Evolutionary conservation across 2,329 filamentous ascomycete species (phyloP).

Genomic region (Onygena corvina): DNA sequence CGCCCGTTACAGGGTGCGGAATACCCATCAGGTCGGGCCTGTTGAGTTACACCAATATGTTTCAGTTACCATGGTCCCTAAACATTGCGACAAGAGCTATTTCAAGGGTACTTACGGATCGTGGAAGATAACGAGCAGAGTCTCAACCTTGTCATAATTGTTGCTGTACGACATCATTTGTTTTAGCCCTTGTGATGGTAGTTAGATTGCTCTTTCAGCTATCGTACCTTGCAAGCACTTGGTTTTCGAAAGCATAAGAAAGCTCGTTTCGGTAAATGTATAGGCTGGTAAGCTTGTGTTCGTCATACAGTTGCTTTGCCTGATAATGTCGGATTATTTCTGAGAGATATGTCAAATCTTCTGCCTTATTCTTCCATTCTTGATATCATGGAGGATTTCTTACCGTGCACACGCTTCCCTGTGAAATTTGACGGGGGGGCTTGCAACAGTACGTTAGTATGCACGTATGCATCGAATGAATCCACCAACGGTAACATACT

Average conservation of each 20-base stretch:
- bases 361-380: not conserved
- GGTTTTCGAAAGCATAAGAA: constrained; percentile 69
- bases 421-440: constrained; percentile 21
- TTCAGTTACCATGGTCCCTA: constrained; percentile 7
- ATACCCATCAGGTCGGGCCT: constrained; percentile 61
- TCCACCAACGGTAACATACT: constrained; percentile 22
- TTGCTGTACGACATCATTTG: constrained; percentile 34
- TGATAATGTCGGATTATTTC: constrained; percentile 72
- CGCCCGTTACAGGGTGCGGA: constrained; percentile 57
- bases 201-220: not conserved
- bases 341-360: constrained; percentile 17
- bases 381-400: constrained; percentile 9
- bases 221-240: constrained; percentile 63
- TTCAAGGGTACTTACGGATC: constrained; percentile 54
- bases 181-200: not conserved
- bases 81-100: not conserved
- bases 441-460: constrained; percentile 4
- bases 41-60: constrained; percentile 15
- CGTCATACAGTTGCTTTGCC: constrained; percentile 55
- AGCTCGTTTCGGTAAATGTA: constrained; percentile 63
- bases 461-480: not conserved
- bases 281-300: constrained; percentile 65
- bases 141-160: constrained; percentile 52
- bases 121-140: constrained; percentile 75
- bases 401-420: constrained; percentile 51